Percentiles rank a stretch among this genome's conserved stretches.
Conservation (phyloP, 768 basidiomycete genomes). For the Peribolospora baueri region DNA sequence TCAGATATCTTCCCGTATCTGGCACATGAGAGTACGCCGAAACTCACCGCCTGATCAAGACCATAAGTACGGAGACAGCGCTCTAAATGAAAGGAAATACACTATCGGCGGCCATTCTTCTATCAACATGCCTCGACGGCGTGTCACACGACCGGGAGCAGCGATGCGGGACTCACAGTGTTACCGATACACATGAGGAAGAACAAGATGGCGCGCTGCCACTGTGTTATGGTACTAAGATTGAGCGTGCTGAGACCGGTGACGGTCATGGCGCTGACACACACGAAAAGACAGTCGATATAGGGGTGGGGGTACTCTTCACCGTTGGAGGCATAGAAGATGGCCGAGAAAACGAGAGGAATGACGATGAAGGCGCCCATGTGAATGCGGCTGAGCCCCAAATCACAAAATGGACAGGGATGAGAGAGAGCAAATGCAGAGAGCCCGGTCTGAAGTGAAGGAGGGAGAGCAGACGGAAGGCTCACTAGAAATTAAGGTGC, state of each 20-base stretch:
- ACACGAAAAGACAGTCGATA: conserved; percentile 51
- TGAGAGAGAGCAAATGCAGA: no score
- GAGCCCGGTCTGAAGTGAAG: no score
- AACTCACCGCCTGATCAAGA: conserved; percentile 42
- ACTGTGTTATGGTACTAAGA: conserved; percentile 10
- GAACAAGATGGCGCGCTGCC: conserved; percentile 23
- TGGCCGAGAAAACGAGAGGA: conserved; percentile 49
- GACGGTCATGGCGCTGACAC: conserved; percentile 52
- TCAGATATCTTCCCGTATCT: no score
- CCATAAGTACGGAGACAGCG: conserved; percentile 54
- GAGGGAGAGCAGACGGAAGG: no score
- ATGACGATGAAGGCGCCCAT: conserved; percentile 27
- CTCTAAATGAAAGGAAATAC: no score
- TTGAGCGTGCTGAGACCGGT: conserved; percentile 21
- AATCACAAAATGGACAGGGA: no score
- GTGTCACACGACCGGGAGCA: no score
- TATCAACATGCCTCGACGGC: no score
- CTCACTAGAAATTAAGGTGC: no score
- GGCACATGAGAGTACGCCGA: no score
- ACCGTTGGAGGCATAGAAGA: conserved; percentile 59
- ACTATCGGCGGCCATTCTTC: no score
- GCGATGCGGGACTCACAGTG: conserved; percentile 25
- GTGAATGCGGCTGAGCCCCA: no score
- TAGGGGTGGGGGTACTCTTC: conserved; percentile 34
- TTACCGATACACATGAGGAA: background rate